phyloP scores from a whole-genome alignment of 371 early-diverging fungal species.

The Rhizopus microsporus region DNA sequence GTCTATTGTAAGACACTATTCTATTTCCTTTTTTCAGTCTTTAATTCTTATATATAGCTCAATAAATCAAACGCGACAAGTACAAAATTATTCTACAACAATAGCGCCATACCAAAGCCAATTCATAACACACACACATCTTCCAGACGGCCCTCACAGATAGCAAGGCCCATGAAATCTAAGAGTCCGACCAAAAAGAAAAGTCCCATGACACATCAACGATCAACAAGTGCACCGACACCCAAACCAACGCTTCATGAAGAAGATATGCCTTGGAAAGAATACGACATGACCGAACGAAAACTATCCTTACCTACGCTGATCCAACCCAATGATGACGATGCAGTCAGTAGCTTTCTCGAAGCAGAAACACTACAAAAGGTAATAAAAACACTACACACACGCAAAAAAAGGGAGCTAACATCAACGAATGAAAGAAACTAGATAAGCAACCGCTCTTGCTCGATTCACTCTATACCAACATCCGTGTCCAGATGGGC shows the following conservation, averaged over 20 bases:
- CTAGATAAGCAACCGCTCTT: background rate
- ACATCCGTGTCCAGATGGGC: slow-evolving; percentile 14
- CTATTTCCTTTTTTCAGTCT: no score
- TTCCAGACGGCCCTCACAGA: background rate
- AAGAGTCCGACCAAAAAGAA: background rate
- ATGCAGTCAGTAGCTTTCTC: background rate
- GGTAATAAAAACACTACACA: no score
- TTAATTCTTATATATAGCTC: no score
- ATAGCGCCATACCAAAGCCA: background rate
- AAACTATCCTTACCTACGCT: slow-evolving; percentile 10
- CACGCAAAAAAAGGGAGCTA: background rate
- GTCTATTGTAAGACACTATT: background rate
- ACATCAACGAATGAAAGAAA: slow-evolving; percentile 1
- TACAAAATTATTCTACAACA: no score
- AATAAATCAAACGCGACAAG: background rate
- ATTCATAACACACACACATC: background rate
- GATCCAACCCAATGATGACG: slow-evolving; percentile 7
- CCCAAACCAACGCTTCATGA: background rate
- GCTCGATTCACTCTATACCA: slow-evolving; percentile 10
- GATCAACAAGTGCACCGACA: no score
- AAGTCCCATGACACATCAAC: background rate
- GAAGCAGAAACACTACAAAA: slow-evolving; percentile 9
- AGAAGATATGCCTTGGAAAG: slow-evolving; percentile 15
- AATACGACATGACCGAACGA: slow-evolving; percentile 4
- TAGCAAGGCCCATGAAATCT: background rate